These are phyloP conservation scores for Elongisporangium senticosum DNA, from an alignment of 352 stramenopile species.

Conservation along the genomic window DNA sequence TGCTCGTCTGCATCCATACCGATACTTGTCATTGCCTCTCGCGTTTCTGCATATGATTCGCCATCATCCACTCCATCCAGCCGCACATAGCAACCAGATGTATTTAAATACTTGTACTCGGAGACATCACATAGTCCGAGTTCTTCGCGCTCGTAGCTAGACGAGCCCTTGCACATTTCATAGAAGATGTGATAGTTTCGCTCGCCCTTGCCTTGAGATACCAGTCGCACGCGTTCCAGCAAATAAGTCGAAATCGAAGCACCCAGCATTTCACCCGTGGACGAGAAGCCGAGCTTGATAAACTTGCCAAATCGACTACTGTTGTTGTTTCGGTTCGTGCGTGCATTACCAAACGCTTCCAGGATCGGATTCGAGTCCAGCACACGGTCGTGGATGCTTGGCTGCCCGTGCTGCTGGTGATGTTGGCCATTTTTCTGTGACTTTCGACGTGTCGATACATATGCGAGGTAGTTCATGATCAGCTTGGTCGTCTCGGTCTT, in stretches of 20 bases:
- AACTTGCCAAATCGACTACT: conserved; percentile 96
- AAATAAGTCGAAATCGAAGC: conserved; percentile 91
- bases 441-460: conserved; percentile 51
- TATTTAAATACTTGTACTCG: conserved; percentile 83
- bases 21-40: conserved; percentile 77
- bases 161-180: conserved; percentile 87
- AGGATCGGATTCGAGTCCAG: conserved; percentile 95
- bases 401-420: conserved; percentile 15
- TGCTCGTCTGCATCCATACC: conserved; percentile 76
- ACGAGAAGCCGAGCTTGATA: conserved; percentile 91
- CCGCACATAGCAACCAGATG: conserved; percentile 65
- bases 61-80: conserved; percentile 77
- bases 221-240: conserved; percentile 93
- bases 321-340: conserved; percentile 97
- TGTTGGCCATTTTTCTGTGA: conserved; percentile 2
- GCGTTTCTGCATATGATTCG: conserved; percentile 68
- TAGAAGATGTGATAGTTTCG: conserved; percentile 99
- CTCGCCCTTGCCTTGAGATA: conserved; percentile 91
- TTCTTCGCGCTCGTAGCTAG: conserved; percentile 37
- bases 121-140: conserved; percentile 40
- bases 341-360: conserved; percentile 94
- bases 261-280: conserved; percentile 70
- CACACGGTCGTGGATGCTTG: conserved; percentile 81
- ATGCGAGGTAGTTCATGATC: conserved; percentile 95
- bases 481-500: conserved; percentile 98